Evolutionary conservation across 768 basidiomycete species (phyloP).

Genomic region (Boletus huronensis): DNA sequence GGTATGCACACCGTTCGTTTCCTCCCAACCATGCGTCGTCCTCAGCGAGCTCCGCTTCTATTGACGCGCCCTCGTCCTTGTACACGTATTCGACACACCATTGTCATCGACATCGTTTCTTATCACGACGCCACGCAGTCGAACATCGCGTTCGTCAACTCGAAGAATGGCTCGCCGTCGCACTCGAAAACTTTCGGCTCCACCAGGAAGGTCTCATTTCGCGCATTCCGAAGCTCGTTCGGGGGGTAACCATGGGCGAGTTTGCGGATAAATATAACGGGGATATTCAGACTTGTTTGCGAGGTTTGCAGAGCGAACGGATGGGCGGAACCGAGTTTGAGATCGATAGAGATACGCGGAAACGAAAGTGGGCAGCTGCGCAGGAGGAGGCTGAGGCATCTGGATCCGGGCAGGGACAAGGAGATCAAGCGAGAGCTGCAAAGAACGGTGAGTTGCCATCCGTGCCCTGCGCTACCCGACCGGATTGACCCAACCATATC

Average conservation of each 20-base stretch:
- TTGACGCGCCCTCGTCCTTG: no score
- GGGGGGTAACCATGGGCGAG: constrained; percentile 69
- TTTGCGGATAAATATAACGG: constrained; percentile 78
- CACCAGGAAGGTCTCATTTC: constrained; percentile 74
- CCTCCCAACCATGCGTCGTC: background rate
- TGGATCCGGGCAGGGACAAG: constrained; percentile 22
- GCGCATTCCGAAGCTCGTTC: constrained; percentile 72
- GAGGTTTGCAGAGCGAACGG: constrained; percentile 64
- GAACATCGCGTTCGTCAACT: constrained; percentile 72
- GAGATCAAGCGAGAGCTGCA: constrained; percentile 36
- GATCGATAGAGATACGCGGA: constrained; percentile 65
- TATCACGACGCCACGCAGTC: constrained; percentile 39
- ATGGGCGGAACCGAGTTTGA: constrained; percentile 51
- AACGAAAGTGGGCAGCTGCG: constrained; percentile 73
- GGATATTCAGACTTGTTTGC: constrained; percentile 66
- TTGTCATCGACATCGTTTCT: background rate
- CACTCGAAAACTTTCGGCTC: constrained; percentile 68
- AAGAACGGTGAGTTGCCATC: constrained; percentile 51
- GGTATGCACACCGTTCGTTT: constrained; percentile 37
- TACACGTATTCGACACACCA: no score
- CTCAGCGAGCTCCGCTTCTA: background rate
- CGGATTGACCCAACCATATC: background rate
- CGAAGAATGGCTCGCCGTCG: constrained; percentile 69
- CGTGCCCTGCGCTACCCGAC: background rate
- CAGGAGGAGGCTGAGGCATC: constrained; percentile 50